These are phyloP conservation scores for Euptelea pleiosperma DNA, from an alignment of 164 flowering plant genomes.

Conservation along the genomic window DNA sequence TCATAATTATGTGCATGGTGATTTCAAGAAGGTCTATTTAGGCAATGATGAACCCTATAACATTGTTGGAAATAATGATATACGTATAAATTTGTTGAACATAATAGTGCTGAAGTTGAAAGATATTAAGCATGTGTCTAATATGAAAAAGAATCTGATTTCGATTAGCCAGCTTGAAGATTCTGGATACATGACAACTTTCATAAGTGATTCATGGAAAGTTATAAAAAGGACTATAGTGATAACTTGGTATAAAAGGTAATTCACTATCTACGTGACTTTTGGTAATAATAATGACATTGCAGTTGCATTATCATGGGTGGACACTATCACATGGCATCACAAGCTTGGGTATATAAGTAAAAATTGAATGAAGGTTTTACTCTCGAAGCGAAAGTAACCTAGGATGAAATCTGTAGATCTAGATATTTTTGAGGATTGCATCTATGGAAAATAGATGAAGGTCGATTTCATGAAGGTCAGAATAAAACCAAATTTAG, in stretches of 20 bases:
- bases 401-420: not conserved
- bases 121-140: no score
- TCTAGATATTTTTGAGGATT: no score
- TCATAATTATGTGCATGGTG: no score
- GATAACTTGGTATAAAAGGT: not conserved
- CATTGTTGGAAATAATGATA: no score
- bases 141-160: not conserved
- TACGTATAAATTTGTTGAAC: no score
- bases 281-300: not conserved
- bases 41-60: no score
- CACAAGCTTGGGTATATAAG: not conserved
- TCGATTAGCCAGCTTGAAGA: not conserved
- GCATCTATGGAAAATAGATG: not conserved
- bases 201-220: no score
- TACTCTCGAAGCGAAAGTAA: not conserved
- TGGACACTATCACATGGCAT: not conserved
- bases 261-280: not conserved
- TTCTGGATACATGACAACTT: not conserved
- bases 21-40: no score
- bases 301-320: not conserved
- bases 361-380: not conserved
- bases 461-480: not conserved
- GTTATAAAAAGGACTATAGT: not conserved
- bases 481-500: not conserved
- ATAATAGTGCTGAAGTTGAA: no score